phyloP scores from a whole-genome alignment of 176 grass and related monocot species.

The Leersia perrieri region DNA sequence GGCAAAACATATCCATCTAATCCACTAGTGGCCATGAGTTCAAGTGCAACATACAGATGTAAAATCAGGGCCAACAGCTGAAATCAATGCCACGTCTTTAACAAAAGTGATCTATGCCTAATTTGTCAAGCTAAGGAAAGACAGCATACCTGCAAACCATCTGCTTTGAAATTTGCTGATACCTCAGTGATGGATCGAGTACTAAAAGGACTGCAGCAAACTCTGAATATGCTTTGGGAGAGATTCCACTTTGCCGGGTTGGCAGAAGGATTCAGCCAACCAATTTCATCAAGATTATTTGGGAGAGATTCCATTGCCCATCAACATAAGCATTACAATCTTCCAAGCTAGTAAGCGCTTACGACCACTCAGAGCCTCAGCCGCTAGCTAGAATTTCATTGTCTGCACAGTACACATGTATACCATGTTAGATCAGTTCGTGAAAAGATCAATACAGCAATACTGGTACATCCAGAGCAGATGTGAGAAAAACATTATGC shows the following conservation, averaged over 20 bases:
- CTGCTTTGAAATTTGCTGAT: neutral
- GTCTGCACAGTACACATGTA: neutral
- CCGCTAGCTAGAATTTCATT: neutral
- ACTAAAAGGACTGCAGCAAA: neutral
- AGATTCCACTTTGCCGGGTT: too few relatives aligned
- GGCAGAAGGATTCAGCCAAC: too few relatives aligned
- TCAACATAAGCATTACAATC: neutral
- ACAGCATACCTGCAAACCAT: neutral
- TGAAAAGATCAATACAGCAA: neutral
- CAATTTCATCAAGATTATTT: too few relatives aligned
- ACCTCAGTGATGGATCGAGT: neutral
- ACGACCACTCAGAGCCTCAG: too few relatives aligned
- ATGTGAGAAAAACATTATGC: neutral
- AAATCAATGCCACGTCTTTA: neutral
- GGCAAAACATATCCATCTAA: neutral
- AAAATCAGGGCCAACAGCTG: neutral
- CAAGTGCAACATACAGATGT: neutral
- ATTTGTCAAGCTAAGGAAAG: neutral
- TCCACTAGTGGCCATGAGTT: neutral
- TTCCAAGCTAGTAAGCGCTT: neutral
- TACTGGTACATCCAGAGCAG: neutral
- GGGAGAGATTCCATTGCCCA: neutral
- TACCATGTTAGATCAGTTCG: neutral
- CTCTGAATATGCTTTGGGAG: neutral
- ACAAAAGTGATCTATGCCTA: neutral